These are phyloP conservation scores for Rhazya stricta DNA, from an alignment of 257 asterid genomes.

Conservation along the genomic window DNA sequence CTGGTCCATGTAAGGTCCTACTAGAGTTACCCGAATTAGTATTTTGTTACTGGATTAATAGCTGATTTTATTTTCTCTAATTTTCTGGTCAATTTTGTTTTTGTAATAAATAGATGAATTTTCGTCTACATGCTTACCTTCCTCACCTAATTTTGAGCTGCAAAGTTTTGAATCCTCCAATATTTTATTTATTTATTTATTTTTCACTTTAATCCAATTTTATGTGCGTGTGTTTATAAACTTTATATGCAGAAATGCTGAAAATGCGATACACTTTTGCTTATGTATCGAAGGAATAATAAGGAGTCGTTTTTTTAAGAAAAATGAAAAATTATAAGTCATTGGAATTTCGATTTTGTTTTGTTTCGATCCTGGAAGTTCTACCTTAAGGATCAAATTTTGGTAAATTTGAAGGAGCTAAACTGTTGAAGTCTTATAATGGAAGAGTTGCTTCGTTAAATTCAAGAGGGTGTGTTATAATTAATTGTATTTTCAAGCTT, in stretches of 20 bases:
- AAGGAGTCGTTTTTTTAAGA: background rate
- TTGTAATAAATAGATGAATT: background rate
- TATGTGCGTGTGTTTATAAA: background rate
- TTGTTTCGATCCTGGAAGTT: background rate
- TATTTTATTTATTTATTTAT: too few species aligned
- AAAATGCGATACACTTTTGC: background rate
- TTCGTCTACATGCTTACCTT: background rate
- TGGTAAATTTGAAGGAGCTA: background rate
- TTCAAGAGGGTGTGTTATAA: background rate
- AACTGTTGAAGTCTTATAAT: background rate
- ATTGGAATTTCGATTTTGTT: background rate
- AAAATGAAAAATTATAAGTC: background rate
- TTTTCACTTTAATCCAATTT: background rate
- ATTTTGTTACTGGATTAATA: conserved; percentile 1
- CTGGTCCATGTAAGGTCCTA: conserved; percentile 34
- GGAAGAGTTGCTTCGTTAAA: background rate
- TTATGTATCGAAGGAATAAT: background rate
- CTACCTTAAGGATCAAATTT: background rate
- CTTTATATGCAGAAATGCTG: background rate
- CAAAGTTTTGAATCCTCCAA: background rate
- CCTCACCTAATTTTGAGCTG: background rate
- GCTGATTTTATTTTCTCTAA: background rate
- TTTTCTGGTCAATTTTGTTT: too few species aligned
- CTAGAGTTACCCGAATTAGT: conserved; percentile 44
- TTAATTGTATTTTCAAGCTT: background rate